phyloP scores from a whole-genome alignment of 75 land plant species.

The Chamaecyparis obtusa region DNA sequence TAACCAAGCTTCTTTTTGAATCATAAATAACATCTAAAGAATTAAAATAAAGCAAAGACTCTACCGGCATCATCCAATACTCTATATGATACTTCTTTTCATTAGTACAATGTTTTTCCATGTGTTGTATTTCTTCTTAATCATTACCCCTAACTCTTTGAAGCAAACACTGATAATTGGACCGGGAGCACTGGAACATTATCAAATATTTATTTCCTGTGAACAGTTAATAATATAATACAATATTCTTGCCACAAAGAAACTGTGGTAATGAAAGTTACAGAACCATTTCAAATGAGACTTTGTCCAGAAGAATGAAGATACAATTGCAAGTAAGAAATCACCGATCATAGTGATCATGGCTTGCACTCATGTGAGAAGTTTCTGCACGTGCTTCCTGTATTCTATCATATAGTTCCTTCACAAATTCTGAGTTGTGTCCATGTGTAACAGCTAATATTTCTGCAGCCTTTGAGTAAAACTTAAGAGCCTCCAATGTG shows the following conservation, averaged over 20 bases:
- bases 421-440: constrained; percentile 47
- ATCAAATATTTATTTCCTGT: not conserved
- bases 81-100: not conserved
- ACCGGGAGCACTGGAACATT: not conserved
- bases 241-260: not conserved
- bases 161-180: not conserved
- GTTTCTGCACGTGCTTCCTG: constrained; percentile 72
- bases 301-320: not conserved
- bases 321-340: not conserved
- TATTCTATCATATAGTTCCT: constrained; percentile 39
- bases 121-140: not conserved
- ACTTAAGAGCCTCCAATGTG: constrained; percentile 44
- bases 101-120: not conserved
- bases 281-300: not conserved
- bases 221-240: not conserved
- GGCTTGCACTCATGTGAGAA: constrained; percentile 14
- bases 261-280: not conserved
- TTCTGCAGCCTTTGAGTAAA: constrained; percentile 52
- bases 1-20: not conserved
- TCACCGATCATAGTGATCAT: not conserved
- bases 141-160: not conserved
- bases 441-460: constrained; percentile 75
- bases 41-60: not conserved
- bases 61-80: not conserved
- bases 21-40: not conserved